Evolutionary conservation across 2,329 filamentous ascomycete species (phyloP).

Genomic region (Colletotrichum sp.): DNA sequence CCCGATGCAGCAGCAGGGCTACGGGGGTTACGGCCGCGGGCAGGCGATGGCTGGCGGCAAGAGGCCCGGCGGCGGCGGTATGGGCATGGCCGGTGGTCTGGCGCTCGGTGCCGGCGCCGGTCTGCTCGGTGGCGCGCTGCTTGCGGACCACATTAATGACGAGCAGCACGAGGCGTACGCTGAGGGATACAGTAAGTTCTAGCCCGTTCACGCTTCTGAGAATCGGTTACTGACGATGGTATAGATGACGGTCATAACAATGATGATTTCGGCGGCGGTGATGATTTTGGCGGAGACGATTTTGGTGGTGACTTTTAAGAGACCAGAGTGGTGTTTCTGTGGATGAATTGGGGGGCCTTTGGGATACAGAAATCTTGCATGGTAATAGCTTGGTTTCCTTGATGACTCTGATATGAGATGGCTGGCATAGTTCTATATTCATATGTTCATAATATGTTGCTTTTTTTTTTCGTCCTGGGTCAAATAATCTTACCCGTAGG

Average conservation of each 20-base stretch:
- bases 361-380: not conserved
- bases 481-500: not conserved
- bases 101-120: conserved; percentile 84
- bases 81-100: conserved; percentile 73
- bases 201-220: not conserved
- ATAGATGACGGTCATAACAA: conserved; percentile 16
- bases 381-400: not conserved
- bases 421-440: not conserved
- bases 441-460: conserved; percentile 2
- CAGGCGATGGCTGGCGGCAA: conserved; percentile 26
- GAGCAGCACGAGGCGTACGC: conserved; percentile 62
- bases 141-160: conserved; percentile 72
- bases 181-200: conserved; percentile 45
- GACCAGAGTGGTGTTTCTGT: not conserved
- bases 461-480: not conserved
- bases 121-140: conserved; percentile 76
- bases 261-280: conserved; percentile 23
- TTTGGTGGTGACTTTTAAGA: conserved; percentile 44
- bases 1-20: conserved; percentile 32
- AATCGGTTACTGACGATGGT: conserved; percentile 18
- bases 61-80: conserved; percentile 37
- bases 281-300: conserved; percentile 30
- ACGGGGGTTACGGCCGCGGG: conserved; percentile 30
- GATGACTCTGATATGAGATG: not conserved
- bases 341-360: not conserved